These are phyloP conservation scores for Candida piceae DNA, from an alignment of 805 yeast genomes.

Conservation along the genomic window DNA sequence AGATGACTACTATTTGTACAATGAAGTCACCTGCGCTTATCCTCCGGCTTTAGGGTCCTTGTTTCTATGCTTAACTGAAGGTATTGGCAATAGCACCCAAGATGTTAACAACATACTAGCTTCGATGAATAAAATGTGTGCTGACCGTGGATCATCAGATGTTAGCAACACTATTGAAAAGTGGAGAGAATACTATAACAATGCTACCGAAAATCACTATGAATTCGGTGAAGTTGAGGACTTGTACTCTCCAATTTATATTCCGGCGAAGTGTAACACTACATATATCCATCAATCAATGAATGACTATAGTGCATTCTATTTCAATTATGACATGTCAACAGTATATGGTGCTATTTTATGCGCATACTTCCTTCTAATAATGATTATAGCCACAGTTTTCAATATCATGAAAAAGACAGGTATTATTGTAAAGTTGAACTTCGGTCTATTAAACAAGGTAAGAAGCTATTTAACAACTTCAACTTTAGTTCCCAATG, in stretches of 20 bases:
- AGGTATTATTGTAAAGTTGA: slow-evolving; percentile 27
- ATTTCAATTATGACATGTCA: slow-evolving; percentile 24
- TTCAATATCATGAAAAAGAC: slow-evolving; percentile 28
- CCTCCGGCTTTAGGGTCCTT: slow-evolving; percentile 16
- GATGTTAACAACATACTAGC: slow-evolving; percentile 1
- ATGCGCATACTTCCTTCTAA: slow-evolving; percentile 34
- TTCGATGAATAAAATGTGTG: too few species aligned
- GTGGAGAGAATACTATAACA: slow-evolving; percentile 15
- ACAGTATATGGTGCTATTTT: slow-evolving; percentile 32
- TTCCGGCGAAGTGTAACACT: slow-evolving; percentile 13
- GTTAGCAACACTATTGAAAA: neutral
- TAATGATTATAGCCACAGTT: slow-evolving; percentile 33
- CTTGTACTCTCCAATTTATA: slow-evolving; percentile 5
- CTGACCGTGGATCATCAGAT: neutral
- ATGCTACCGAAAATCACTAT: slow-evolving; percentile 24
- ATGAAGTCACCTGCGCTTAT: slow-evolving; percentile 8
- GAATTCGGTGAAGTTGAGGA: slow-evolving; percentile 1
- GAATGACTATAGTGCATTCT: slow-evolving; percentile 13
- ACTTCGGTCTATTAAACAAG: slow-evolving; percentile 27
- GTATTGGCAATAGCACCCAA: slow-evolving; percentile 2
- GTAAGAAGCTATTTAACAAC: slow-evolving; percentile 32
- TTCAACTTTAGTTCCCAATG: slow-evolving; percentile 34
- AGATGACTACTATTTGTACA: neutral
- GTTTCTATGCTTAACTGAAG: slow-evolving; percentile 8
- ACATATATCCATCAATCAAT: slow-evolving; percentile 2